Evolutionary conservation across 495 filamentous ascomycete species (phyloP).

Genomic region (Chaetomium fimeti): DNA sequence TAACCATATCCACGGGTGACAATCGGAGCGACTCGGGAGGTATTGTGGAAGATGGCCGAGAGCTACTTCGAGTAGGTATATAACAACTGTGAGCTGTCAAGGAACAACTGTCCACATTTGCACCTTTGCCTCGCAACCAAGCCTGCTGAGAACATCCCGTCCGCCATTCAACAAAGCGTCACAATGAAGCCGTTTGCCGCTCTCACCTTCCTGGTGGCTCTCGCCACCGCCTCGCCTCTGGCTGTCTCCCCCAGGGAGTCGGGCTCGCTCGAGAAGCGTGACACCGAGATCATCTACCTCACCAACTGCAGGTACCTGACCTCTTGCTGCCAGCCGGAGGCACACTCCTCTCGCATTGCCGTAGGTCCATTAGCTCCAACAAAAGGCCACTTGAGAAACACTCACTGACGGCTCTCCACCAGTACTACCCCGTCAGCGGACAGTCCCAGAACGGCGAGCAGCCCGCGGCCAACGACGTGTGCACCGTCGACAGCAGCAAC

Average conservation of each 20-base stretch:
- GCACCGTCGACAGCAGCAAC: constrained; percentile 1
- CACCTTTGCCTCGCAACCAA: neutral
- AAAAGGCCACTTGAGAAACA: neutral
- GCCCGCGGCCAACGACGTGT: neutral
- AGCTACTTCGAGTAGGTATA: neutral
- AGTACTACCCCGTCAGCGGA: constrained; percentile 12
- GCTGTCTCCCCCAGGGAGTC: neutral
- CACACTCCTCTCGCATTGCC: neutral
- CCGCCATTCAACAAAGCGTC: neutral
- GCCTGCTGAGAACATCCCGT: neutral
- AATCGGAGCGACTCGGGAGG: no score
- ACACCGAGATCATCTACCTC: constrained; percentile 15
- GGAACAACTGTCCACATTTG: neutral
- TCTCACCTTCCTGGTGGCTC: constrained; percentile 8
- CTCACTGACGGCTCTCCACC: neutral
- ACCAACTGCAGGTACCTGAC: neutral
- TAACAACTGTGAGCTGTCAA: neutral
- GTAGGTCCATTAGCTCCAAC: neutral
- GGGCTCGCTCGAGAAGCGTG: constrained; percentile 5
- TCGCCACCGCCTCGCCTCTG: constrained; percentile 11
- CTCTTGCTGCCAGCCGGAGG: constrained; percentile 1
- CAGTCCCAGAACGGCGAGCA: neutral
- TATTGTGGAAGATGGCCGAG: neutral
- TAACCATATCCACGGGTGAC: neutral
- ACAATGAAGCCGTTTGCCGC: constrained; percentile 10